These are phyloP conservation scores for Silene conica DNA, from an alignment of 148 eudicot genomes.

Conservation along the genomic window DNA sequence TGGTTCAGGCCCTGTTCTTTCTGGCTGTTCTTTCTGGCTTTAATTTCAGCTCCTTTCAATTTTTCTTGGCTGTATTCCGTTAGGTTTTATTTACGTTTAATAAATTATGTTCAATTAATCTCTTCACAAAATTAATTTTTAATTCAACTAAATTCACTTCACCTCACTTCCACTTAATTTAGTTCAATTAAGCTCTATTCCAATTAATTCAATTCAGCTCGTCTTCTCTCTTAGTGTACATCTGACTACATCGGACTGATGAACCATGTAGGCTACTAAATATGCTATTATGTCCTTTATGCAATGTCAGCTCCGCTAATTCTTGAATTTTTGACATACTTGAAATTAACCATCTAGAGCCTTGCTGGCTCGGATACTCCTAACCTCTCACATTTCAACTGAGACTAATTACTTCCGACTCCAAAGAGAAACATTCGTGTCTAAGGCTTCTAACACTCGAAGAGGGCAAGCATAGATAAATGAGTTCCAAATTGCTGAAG, in stretches of 20 bases:
- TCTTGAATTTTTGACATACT: not conserved
- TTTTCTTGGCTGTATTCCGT: too few relatives aligned
- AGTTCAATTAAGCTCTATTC: too few relatives aligned
- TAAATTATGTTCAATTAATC: too few relatives aligned
- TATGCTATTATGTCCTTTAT: not conserved
- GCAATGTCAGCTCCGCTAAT: not conserved
- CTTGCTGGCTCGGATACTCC: too few relatives aligned
- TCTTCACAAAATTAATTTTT: too few relatives aligned
- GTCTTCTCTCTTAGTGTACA: not conserved
- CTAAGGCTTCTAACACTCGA: not conserved
- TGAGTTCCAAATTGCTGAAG: not conserved
- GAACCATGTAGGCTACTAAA: conserved; percentile 4
- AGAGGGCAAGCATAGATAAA: not conserved
- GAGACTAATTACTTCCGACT: not conserved
- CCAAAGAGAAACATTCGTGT: not conserved
- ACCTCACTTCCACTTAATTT: too few relatives aligned
- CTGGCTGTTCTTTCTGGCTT: too few relatives aligned
- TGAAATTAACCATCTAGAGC: not conserved
- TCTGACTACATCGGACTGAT: not conserved
- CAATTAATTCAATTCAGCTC: too few relatives aligned
- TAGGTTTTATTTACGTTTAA: too few relatives aligned
- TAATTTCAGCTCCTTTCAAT: too few relatives aligned
- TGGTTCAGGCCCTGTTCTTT: too few relatives aligned
- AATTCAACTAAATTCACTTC: too few relatives aligned
- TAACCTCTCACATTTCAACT: not conserved